phyloP scores from a whole-genome alignment of 495 filamentous ascomycete genomes.

The Penicillium paradoxum region DNA sequence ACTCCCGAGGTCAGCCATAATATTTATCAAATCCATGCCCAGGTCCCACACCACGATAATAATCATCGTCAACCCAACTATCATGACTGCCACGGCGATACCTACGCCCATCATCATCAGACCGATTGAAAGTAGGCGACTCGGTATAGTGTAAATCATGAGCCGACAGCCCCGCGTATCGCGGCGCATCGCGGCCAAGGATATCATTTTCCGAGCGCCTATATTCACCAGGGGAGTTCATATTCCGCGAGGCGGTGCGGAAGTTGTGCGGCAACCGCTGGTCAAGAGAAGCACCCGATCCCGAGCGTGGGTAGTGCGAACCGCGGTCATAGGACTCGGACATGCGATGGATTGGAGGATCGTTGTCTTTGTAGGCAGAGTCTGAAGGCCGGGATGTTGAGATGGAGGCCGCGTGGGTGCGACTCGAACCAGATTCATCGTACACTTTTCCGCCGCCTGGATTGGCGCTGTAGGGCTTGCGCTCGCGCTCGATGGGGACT shows the following conservation, averaged over 20 bases:
- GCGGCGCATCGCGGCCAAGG: conserved; percentile 19
- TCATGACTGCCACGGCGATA: conserved; percentile 26
- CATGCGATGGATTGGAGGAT: conserved; percentile 6
- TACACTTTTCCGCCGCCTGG: conserved; percentile 55
- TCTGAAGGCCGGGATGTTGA: conserved; percentile 26
- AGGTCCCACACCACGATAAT: conserved; percentile 35
- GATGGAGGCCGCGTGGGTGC: conserved; percentile 27
- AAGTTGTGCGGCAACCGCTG: conserved; percentile 20
- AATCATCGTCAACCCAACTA: conserved; percentile 37
- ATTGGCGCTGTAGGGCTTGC: conserved; percentile 55
- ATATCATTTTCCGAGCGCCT: conserved; percentile 41
- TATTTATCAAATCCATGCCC: conserved; percentile 11
- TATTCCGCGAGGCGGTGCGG: conserved; percentile 35
- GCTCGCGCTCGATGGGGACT: conserved; percentile 55
- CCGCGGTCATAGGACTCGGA: conserved; percentile 23
- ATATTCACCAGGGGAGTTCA: conserved; percentile 24
- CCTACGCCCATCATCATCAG: conserved; percentile 29
- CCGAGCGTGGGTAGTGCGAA: conserved; percentile 21
- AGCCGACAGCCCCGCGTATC: conserved; percentile 21
- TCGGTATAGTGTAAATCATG: conserved; percentile 28
- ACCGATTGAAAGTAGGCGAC: conserved; percentile 16
- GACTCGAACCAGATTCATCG: conserved; percentile 28
- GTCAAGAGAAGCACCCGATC: conserved; percentile 16
- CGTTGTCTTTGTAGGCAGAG: not conserved
- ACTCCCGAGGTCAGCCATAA: conserved; percentile 29